A percentile compares a stretch with the other conserved stretches of the same genome.
These are phyloP conservation scores for Trichoderma semiorbis DNA, from an alignment of 2,329 filamentous ascomycete genomes.

Conservation along the genomic window DNA sequence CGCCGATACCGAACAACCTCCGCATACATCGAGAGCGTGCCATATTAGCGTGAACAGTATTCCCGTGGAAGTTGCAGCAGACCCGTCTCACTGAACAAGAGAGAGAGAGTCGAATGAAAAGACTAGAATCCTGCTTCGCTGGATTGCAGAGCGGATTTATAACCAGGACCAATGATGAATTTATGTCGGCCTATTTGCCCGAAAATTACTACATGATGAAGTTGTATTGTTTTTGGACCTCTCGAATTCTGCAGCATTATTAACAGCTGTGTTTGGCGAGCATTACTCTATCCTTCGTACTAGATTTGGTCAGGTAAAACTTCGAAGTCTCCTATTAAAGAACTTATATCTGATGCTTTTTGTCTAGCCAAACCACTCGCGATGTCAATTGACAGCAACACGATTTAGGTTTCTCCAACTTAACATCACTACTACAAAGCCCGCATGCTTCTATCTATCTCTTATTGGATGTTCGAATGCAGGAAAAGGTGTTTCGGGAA, in stretches of 20 bases:
- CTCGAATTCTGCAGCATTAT: background rate
- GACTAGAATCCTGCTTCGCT: background rate
- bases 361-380: background rate
- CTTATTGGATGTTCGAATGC: background rate
- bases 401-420: background rate
- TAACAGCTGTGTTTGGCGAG: background rate
- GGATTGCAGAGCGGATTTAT: background rate
- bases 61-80: slow-evolving; percentile 13
- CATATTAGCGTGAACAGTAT: slow-evolving; percentile 10
- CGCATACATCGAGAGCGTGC: background rate
- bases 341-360: background rate
- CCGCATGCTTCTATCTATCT: background rate
- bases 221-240: background rate
- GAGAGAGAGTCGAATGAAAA: background rate
- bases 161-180: background rate
- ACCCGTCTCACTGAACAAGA: background rate
- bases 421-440: background rate
- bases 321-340: background rate
- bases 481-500: background rate
- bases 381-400: background rate
- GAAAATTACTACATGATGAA: background rate
- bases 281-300: background rate
- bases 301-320: background rate
- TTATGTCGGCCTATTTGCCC: background rate
- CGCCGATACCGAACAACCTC: background rate